Base-by-base conservation (phyloP, 805 yeast species). In the Grigorovia yakushimaensis region DNA sequence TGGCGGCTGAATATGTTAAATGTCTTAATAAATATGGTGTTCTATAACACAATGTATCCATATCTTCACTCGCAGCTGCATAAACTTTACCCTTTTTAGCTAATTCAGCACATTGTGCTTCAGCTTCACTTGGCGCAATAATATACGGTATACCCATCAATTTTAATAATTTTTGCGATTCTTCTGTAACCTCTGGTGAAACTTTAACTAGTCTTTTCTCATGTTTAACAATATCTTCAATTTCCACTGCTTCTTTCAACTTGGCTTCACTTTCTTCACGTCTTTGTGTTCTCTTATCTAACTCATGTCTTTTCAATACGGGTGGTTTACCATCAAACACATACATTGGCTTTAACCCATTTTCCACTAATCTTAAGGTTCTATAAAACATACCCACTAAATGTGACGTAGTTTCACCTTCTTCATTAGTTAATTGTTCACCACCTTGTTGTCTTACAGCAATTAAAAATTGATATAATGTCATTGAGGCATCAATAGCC, bases 291-390 rank as follows among this genome's bases (percentile, higher is more conserved):
- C 99, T 79, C 63, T 93, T 93, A 49, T 83, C 88, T 57, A 93
- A 74, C 67, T 91, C 98, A 23, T 95, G 95, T 39, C 94, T 84
- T 68, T 93, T 93, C 67, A 93, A 65, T 3, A 82, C 86, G 1
- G 99, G 99, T 5, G 99, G 98, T 58, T 86, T 88, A 21, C 99
- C 99, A 64, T 93, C 99, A 68, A 93, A 93, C 7, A 93, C 98
- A 61, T 88, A 93, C 41, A 89, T 83, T 1, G 99, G 99, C 63
- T 93, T 93, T 58, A 93, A 78, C n/a, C 97, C 96, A 59, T 85
- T 79, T 53, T 84, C 95, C 4, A 89, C 84, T 76, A 93, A 78
- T 46, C 96, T 70, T 45, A 93, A 74, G 0, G 99, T 93, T 51
- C 98, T 73, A 66, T 93, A 91, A 64, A 93, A 93, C 76, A 93